Conservation (phyloP, 352 stramenopile species). For the Paralagenidium karlingii region DNA sequence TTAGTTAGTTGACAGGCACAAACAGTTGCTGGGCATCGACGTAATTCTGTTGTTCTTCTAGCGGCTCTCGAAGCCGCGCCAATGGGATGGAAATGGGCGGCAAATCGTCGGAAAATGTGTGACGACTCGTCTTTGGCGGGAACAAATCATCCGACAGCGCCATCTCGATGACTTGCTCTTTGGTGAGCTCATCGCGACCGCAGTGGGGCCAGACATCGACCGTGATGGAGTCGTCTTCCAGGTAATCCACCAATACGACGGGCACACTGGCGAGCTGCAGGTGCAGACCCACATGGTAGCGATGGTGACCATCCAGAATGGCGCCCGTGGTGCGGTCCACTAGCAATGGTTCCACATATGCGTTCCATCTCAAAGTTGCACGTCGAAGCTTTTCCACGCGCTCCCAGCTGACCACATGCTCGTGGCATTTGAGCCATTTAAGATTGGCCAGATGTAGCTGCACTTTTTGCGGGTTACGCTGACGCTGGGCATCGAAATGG, state of each 20-base stretch:
- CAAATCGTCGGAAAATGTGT: slow-evolving; percentile 75
- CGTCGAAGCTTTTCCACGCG: slow-evolving; percentile 68
- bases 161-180: slow-evolving; percentile 75
- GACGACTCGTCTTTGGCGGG: slow-evolving; percentile 76
- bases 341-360: slow-evolving; percentile 75
- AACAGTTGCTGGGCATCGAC: no score
- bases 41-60: slow-evolving; percentile 7
- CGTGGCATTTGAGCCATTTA: slow-evolving; percentile 68
- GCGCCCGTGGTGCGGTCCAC: slow-evolving; percentile 56
- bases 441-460: slow-evolving; percentile 41
- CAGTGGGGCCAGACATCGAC: slow-evolving; percentile 81
- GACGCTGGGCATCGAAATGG: slow-evolving; percentile 55
- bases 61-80: slow-evolving; percentile 28
- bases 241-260: slow-evolving; percentile 70
- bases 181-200: slow-evolving; percentile 66
- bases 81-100: slow-evolving; percentile 73
- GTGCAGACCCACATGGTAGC: slow-evolving; percentile 67
- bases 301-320: slow-evolving; percentile 77
- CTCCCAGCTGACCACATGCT: slow-evolving; percentile 78
- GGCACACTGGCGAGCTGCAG: slow-evolving; percentile 54
- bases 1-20: no score
- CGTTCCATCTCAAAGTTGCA: slow-evolving; percentile 61
- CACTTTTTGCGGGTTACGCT: slow-evolving; percentile 53
- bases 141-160: slow-evolving; percentile 72
- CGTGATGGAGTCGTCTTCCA: slow-evolving; percentile 72